A percentile compares a stretch with the other conserved stretches of the same genome.
Evolutionary conservation across 2,329 filamentous ascomycete species (phyloP).

Genomic region (Trichoderma koningiopsis): DNA sequence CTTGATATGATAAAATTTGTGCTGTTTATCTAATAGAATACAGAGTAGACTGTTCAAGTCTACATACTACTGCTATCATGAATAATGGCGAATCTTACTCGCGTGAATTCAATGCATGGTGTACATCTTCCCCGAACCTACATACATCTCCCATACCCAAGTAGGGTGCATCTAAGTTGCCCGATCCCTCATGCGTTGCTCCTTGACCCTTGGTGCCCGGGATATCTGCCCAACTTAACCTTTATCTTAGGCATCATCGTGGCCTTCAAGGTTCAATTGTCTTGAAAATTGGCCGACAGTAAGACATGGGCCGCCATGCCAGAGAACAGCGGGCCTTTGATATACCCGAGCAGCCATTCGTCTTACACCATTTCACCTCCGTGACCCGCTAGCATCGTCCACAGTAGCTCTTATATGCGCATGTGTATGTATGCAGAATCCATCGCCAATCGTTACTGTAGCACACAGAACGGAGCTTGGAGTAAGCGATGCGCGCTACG

Average conservation of each 20-base stretch:
- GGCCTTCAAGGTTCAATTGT: neutral
- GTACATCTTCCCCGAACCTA: neutral
- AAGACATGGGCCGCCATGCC: neutral
- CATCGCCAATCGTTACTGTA: neutral
- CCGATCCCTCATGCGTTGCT: neutral
- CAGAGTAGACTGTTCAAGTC: neutral
- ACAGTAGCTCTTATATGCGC: neutral
- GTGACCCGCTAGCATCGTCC: neutral
- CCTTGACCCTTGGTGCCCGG: neutral
- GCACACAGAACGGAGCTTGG: neutral
- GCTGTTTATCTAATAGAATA: neutral
- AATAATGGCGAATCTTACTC: neutral
- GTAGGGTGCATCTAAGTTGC: neutral
- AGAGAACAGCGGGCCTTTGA: neutral
- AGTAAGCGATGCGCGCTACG: neutral
- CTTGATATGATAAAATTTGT: neutral
- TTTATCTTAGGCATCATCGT: neutral
- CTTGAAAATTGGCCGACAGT: constrained; percentile 15
- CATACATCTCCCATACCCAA: neutral
- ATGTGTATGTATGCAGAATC: neutral
- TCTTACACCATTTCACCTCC: constrained; percentile 1
- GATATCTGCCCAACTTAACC: neutral
- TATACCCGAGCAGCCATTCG: neutral
- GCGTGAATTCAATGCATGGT: neutral
- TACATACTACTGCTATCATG: neutral